Conservation (phyloP, 2,329 filamentous ascomycete species). For the Lecanicillium sp. region DNA sequence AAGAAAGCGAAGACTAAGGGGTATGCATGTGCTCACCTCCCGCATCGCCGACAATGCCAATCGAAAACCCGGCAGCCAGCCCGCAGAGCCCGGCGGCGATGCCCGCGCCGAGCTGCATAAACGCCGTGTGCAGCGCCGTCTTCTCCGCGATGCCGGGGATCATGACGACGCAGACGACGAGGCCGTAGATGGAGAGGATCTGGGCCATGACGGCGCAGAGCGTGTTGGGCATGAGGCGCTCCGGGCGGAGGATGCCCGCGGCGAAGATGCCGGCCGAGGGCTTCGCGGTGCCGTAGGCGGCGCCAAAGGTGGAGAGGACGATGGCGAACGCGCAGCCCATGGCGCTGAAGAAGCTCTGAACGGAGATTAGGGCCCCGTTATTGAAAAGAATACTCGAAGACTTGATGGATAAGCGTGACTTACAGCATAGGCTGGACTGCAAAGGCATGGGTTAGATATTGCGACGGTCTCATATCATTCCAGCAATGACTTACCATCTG, state of each 20-base stretch:
- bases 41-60: conserved; percentile 41
- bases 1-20: neutral
- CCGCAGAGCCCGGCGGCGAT: conserved; percentile 39
- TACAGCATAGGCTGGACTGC: conserved; percentile 42
- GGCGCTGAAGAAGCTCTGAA: conserved; percentile 36
- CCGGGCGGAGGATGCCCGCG: conserved; percentile 37
- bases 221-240: conserved; percentile 39
- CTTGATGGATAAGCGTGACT: conserved; percentile 20
- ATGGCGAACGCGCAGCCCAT: conserved; percentile 40
- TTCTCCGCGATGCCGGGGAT: conserved; percentile 33
- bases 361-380: neutral
- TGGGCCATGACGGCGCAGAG: conserved; percentile 42
- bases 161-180: conserved; percentile 41
- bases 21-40: conserved; percentile 29
- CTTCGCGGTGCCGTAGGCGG: conserved; percentile 39
- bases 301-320: conserved; percentile 46
- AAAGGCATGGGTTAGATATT: neutral
- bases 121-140: conserved; percentile 37
- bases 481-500: conserved; percentile 26
- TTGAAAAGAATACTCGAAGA: neutral
- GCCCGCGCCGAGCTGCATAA: conserved; percentile 39
- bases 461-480: conserved; percentile 2
- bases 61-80: conserved; percentile 40
- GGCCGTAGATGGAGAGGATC: conserved; percentile 42
- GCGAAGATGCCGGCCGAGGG: conserved; percentile 39